These are phyloP conservation scores for Colletotrichum lentis DNA, from an alignment of 2,329 filamentous ascomycete genomes.

Conservation along the genomic window DNA sequence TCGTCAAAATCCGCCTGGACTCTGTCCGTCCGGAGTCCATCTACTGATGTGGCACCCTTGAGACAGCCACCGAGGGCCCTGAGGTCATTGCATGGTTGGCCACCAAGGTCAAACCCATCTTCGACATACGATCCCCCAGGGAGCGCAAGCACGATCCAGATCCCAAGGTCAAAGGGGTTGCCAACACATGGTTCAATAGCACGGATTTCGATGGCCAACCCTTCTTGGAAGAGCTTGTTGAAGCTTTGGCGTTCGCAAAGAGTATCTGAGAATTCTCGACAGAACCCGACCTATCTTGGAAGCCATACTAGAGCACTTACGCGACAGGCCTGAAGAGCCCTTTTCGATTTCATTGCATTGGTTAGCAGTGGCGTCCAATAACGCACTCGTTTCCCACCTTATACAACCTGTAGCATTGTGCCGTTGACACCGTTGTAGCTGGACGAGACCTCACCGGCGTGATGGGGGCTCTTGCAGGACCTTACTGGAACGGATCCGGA, in stretches of 20 bases:
- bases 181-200: conserved; percentile 55
- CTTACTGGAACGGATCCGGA: conserved; percentile 58
- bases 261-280: conserved; percentile 58
- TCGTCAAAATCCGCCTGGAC: conserved; percentile 62
- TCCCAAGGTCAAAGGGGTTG: conserved; percentile 54
- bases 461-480: conserved; percentile 59
- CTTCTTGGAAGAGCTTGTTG: conserved; percentile 53
- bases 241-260: conserved; percentile 54
- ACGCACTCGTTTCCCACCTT: neutral
- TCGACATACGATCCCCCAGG: conserved; percentile 58
- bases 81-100: conserved; percentile 49
- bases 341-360: conserved; percentile 65
- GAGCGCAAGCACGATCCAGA: conserved; percentile 57
- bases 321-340: conserved; percentile 55
- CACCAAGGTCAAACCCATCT: conserved; percentile 54
- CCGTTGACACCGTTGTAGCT: conserved; percentile 47
- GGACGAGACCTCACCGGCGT: conserved; percentile 65
- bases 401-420: neutral
- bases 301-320: conserved; percentile 57
- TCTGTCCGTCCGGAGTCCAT: conserved; percentile 53
- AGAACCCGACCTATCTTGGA: conserved; percentile 54
- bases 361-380: conserved; percentile 47
- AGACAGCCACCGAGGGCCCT: conserved; percentile 43
- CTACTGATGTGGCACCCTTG: conserved; percentile 59
- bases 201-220: conserved; percentile 48